phyloP scores from a whole-genome alignment of 352 stramenopile genomes.

The Pythium sp. region DNA sequence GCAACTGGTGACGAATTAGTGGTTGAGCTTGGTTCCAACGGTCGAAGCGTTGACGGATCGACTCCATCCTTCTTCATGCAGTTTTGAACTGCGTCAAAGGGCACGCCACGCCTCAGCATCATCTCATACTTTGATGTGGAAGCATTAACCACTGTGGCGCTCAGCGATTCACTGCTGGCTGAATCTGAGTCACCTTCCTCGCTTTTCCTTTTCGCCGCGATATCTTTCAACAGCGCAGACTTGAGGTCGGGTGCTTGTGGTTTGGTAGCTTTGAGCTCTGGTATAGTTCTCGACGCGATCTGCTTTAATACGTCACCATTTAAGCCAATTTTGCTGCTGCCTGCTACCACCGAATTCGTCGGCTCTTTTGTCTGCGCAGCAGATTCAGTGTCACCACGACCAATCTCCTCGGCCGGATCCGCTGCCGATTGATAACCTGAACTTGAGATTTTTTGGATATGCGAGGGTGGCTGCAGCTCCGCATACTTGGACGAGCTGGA shows the following conservation, averaged over 20 bases:
- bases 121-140: slow-evolving; percentile 41
- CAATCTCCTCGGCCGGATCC: not conserved
- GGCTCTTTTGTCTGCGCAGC: not conserved
- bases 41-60: slow-evolving; percentile 38
- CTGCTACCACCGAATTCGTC: too few relatives aligned
- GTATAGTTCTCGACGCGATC: not conserved
- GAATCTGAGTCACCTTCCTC: not conserved
- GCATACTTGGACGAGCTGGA: slow-evolving; percentile 6
- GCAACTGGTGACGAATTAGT: not conserved
- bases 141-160: not conserved
- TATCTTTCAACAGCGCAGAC: slow-evolving; percentile 11
- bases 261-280: not conserved
- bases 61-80: slow-evolving; percentile 67
- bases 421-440: not conserved
- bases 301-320: not conserved
- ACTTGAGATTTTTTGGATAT: not conserved
- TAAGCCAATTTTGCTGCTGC: not conserved
- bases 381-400: not conserved
- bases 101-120: slow-evolving; percentile 70
- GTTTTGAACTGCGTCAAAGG: slow-evolving; percentile 69
- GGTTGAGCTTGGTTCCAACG: slow-evolving; percentile 8
- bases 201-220: not conserved
- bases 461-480: slow-evolving; percentile 7
- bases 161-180: not conserved
- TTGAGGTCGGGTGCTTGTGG: slow-evolving; percentile 8